These are phyloP conservation scores for Coemansia aciculifera DNA, from an alignment of 192 early-diverging fungal genomes.

Conservation along the genomic window DNA sequence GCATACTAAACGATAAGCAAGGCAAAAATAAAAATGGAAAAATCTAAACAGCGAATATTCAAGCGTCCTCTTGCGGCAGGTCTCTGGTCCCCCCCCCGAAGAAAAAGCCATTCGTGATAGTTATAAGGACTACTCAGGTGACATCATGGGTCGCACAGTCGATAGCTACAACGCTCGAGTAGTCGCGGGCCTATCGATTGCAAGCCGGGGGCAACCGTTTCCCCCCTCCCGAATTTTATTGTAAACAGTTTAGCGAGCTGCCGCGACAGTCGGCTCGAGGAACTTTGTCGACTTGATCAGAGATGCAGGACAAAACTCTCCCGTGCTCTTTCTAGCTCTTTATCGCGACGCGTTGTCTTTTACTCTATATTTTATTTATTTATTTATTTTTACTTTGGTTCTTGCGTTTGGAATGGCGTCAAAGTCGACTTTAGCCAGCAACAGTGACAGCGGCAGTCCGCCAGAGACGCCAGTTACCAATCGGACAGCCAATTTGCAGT, in stretches of 20 bases:
- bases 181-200: not conserved
- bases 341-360: not conserved
- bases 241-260: not conserved
- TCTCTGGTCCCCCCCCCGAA: not conserved
- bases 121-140: not conserved
- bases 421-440: not conserved
- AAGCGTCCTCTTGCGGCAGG: too few relatives aligned
- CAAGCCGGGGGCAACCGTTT: not conserved
- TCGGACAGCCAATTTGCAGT: not conserved
- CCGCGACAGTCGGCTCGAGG: not conserved
- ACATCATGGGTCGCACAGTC: not conserved
- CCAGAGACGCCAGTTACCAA: constrained; percentile 12
- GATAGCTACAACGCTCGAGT: not conserved
- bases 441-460: not conserved
- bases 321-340: not conserved
- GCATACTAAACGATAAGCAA: constrained; percentile 15
- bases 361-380: not conserved
- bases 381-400: not conserved
- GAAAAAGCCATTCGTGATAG: not conserved
- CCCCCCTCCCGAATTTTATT: not conserved
- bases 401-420: constrained; percentile 11
- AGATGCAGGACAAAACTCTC: not conserved
- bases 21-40: not conserved
- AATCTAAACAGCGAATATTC: not conserved
- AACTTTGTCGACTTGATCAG: not conserved